A percentile compares a stretch with the other conserved stretches of the same genome.
phyloP scores from a whole-genome alignment of 2,329 filamentous ascomycete species.

The Phialocephala subalpina region DNA sequence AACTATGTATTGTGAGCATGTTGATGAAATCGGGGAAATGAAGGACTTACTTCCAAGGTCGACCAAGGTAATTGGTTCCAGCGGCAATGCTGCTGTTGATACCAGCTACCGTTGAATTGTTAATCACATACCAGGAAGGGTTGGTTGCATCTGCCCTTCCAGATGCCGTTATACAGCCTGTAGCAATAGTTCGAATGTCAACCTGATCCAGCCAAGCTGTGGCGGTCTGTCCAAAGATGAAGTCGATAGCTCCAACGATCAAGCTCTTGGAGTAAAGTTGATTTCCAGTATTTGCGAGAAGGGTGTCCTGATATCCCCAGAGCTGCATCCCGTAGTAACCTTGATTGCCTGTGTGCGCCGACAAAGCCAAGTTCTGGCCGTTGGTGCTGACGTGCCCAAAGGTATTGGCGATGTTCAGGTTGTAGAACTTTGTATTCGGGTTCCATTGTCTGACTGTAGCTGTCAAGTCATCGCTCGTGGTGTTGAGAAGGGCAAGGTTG shows the following conservation, averaged over 20 bases:
- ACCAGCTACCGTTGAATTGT: slow-evolving; percentile 56
- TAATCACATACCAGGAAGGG: slow-evolving; percentile 61
- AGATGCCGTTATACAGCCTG: slow-evolving; percentile 55
- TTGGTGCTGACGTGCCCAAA: slow-evolving; percentile 41
- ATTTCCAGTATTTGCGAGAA: slow-evolving; percentile 56
- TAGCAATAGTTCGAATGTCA: slow-evolving; percentile 52
- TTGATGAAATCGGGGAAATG: neutral
- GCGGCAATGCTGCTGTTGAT: slow-evolving; percentile 48
- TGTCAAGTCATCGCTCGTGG: slow-evolving; percentile 51
- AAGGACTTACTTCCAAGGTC: slow-evolving; percentile 53
- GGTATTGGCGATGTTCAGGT: slow-evolving; percentile 57
- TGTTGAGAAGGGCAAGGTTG: slow-evolving; percentile 49
- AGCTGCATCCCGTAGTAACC: slow-evolving; percentile 65
- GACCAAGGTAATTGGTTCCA: slow-evolving; percentile 57
- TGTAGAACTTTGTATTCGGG: slow-evolving; percentile 63
- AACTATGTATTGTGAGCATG: slow-evolving; percentile 18
- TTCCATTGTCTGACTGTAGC: slow-evolving; percentile 43
- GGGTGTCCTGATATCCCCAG: slow-evolving; percentile 64
- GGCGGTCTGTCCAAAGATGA: slow-evolving; percentile 63
- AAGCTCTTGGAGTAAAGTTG: slow-evolving; percentile 63
- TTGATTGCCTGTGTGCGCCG: slow-evolving; percentile 58
- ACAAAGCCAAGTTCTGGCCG: slow-evolving; percentile 62
- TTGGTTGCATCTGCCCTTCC: slow-evolving; percentile 49
- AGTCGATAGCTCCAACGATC: slow-evolving; percentile 65
- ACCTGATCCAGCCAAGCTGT: slow-evolving; percentile 58